phyloP scores from a whole-genome alignment of 2,329 filamentous ascomycete species.

The Trichoderma sp. region DNA sequence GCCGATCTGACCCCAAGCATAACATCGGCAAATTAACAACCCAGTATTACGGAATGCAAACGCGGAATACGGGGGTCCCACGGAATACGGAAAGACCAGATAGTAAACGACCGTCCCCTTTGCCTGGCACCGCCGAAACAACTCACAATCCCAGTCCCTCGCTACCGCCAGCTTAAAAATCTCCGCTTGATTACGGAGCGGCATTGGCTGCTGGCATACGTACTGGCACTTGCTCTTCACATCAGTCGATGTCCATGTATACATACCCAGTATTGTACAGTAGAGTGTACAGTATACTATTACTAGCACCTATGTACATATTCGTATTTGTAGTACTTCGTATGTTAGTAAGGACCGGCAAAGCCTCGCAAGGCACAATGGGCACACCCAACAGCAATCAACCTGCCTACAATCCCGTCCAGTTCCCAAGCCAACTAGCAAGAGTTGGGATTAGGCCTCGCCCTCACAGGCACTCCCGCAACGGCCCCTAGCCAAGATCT shows the following conservation, averaged over 20 bases:
- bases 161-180: slow-evolving; percentile 7
- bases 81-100: neutral
- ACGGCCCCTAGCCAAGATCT: neutral
- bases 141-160: slow-evolving; percentile 7
- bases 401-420: neutral
- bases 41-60: neutral
- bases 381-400: neutral
- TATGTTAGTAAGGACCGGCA: neutral
- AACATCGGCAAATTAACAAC: slow-evolving; percentile 3
- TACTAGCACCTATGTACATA: too few species aligned
- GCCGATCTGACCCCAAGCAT: neutral
- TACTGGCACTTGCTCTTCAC: neutral
- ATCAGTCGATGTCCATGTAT: neutral
- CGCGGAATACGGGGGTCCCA: neutral
- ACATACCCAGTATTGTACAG: too few species aligned
- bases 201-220: neutral
- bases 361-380: neutral
- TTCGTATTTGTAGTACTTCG: neutral
- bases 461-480: neutral
- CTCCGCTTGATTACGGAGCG: slow-evolving; percentile 8
- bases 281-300: neutral
- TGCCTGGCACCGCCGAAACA: neutral
- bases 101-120: neutral
- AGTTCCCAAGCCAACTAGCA: neutral
- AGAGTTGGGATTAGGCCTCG: slow-evolving; percentile 3